Evolutionary conservation across 2,329 filamentous ascomycete species (phyloP), one percentile per base, ranked within the genome.

Genomic region (Aspergillus sp.): DNA sequence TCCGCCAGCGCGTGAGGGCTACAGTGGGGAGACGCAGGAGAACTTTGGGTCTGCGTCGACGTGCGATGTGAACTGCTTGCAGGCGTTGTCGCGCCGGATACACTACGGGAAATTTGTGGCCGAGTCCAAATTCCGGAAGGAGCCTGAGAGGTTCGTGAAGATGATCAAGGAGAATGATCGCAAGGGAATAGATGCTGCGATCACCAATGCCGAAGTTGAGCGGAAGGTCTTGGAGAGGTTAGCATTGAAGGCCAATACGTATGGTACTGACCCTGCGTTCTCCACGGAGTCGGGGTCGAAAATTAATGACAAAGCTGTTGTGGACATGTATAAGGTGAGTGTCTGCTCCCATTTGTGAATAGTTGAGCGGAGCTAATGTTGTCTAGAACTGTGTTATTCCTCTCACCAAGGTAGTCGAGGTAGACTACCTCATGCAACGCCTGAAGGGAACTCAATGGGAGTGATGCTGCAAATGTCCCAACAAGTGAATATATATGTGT

Each of bases 91-190:
- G 35, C 79, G 91, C 38, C 78, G 93, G 46, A 93, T 98, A 57
- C 93, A 98, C 70, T 98, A 95, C 72, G 93, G 93, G 57, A 98
- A 97, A 72, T 97, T 97, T 61, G 93, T 98, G 6, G 93, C 93
- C 39, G 93, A 98, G 76, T 83, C 85, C 49, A 98, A 98, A 73
- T 98, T 96, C 70, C 79, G 80, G 58, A 83, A 85, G 41, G 87
- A 97, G 57, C 78, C 82, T 29, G 87, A 90, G 58, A 79, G 73
- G 52, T 98, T 91, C 65, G 90, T 86, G 4, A 75, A 75, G 52
- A 69, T 97, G 68, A 97, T 98, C 71, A 82, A 83, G 66, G 84
- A 81, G 1, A 82, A 76, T 51, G 90, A 98, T 67, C 77, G 86
- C 4, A 73, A 82, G 46, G 91, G 85, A 2, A 91, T 98, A 56